These are phyloP conservation scores for Trichoderma asperellum DNA, from an alignment of 2,329 filamentous ascomycete species.

Conservation along the genomic window DNA sequence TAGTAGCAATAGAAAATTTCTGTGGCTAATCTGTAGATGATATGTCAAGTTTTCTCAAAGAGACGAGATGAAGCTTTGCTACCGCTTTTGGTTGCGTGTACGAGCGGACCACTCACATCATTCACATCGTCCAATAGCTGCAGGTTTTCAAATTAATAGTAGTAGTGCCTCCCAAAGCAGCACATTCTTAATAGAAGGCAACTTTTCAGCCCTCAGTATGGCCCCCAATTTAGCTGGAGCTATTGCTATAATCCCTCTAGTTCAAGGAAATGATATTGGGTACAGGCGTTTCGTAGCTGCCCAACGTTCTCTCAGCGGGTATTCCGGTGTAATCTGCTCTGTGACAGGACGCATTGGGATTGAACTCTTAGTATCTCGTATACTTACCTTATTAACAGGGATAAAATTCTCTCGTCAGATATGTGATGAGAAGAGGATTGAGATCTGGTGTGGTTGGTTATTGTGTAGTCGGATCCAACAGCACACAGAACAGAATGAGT, in stretches of 20 bases:
- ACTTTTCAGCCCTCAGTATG: not conserved
- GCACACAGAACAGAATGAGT: not conserved
- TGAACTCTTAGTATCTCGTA: not conserved
- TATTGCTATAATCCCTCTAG: not conserved
- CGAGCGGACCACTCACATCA: not conserved
- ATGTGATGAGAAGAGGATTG: not conserved
- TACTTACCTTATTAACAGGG: not conserved
- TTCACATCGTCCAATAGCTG: not conserved
- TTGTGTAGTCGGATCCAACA: not conserved
- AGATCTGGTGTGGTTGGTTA: not conserved
- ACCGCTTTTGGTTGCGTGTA: not conserved
- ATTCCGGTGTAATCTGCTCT: not conserved
- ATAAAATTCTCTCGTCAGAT: not conserved
- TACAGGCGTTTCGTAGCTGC: no score
- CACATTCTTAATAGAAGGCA: not conserved
- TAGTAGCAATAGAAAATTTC: not conserved
- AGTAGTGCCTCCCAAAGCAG: not conserved
- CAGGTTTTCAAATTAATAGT: not conserved
- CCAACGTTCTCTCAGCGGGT: no score
- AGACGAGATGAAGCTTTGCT: constrained; percentile 12
- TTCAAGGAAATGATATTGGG: not conserved
- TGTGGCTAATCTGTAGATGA: constrained; percentile 28
- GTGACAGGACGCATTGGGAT: not conserved
- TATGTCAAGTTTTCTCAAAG: constrained; percentile 29
- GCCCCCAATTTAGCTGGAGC: not conserved